These are phyloP conservation scores for Alternaria panax DNA, from an alignment of 2,329 filamentous ascomycete species.

Conservation along the genomic window DNA sequence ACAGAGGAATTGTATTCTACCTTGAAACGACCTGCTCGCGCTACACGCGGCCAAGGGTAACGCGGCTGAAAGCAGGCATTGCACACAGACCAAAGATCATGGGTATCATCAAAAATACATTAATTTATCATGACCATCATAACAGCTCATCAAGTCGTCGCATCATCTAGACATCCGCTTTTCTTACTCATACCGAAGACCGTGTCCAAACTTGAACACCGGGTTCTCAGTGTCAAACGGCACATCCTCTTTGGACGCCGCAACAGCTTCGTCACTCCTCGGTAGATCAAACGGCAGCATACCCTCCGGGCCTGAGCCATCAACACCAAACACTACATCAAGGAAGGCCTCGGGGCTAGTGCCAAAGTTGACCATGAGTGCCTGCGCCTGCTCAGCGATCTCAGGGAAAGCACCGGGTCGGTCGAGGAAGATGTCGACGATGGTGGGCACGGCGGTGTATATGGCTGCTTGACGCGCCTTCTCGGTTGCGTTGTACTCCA, in stretches of 20 bases:
- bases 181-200: slow-evolving; percentile 39
- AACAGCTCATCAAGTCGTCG: background rate
- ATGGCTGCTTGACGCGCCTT: slow-evolving; percentile 50
- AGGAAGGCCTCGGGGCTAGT: slow-evolving; percentile 54
- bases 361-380: slow-evolving; percentile 53
- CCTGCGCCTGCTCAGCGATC: slow-evolving; percentile 49
- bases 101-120: background rate
- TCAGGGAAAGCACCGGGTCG: slow-evolving; percentile 56
- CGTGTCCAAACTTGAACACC: slow-evolving; percentile 46
- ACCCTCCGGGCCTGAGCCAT: slow-evolving; percentile 50
- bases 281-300: slow-evolving; percentile 60
- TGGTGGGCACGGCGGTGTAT: slow-evolving; percentile 49
- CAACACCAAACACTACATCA: slow-evolving; percentile 53
- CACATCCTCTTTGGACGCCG: slow-evolving; percentile 45
- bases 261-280: slow-evolving; percentile 54
- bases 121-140: background rate
- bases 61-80: no score
- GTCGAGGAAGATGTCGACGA: slow-evolving; percentile 56
- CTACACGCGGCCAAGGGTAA: no score
- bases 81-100: background rate
- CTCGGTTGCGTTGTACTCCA: slow-evolving; percentile 54
- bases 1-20: background rate
- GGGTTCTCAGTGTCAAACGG: slow-evolving; percentile 50
- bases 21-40: no score
- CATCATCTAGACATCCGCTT: no score